Conservation (phyloP, 139 green algal genomes). For the Axilococcus clingmanii region DNA sequence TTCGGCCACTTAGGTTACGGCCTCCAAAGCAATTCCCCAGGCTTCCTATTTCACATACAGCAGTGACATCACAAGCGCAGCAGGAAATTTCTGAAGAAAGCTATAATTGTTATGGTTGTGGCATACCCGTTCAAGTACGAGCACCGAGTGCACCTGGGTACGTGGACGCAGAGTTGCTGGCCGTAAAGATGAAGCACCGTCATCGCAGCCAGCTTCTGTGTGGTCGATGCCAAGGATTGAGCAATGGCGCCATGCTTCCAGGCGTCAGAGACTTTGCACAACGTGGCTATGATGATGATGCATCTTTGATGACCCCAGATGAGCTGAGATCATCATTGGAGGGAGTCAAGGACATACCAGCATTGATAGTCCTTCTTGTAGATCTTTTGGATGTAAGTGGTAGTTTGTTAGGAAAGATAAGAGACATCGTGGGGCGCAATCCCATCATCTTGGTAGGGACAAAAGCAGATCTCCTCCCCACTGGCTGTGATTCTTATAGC, state of each 20-base stretch:
- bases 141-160: constrained; percentile 42
- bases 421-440: constrained; percentile 84
- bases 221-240: constrained; percentile 63
- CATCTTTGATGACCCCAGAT: constrained; percentile 55
- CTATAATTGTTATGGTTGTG: constrained; percentile 82
- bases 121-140: constrained; percentile 46
- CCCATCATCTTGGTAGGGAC: constrained; percentile 89
- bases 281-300: constrained; percentile 14
- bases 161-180: constrained; percentile 51
- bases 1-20: too few species aligned
- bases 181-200: constrained; percentile 30
- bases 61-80: too few species aligned
- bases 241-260: constrained; percentile 74
- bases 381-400: constrained; percentile 81
- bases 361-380: constrained; percentile 73
- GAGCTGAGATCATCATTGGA: constrained; percentile 44
- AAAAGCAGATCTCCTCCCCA: constrained; percentile 87
- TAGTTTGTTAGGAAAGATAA: constrained; percentile 55
- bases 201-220: constrained; percentile 61
- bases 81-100: too few species aligned
- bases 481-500: constrained; percentile 23
- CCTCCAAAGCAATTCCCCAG: too few species aligned
- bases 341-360: constrained; percentile 37
- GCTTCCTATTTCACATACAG: too few species aligned
- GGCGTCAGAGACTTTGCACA: constrained; percentile 57